Base-by-base conservation (phyloP, 1,284 basidiomycete genomes). In the Cutaneotrichosporon sp. region DNA sequence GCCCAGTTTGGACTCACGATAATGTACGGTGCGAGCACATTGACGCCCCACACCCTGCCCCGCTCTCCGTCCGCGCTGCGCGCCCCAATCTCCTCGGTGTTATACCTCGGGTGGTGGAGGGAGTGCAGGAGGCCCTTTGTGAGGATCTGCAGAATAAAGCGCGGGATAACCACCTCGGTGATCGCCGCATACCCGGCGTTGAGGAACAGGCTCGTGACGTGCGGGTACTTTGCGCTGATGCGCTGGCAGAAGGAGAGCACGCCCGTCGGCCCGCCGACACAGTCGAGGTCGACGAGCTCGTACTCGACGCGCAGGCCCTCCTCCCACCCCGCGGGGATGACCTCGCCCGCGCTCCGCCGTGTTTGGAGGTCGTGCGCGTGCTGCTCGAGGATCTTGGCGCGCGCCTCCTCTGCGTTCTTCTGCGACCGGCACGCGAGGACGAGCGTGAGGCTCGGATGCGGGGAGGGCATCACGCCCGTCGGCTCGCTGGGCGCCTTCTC, bases 41-140 rank as follows among this genome's bases (percentile, higher is more conserved):
- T 95, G 59, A 87, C 88, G 70, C 93, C 89, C 90, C 90, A 95
- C 9, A 89, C 85, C 82, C 83, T 87, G 0, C 92, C 92, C 0
- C 92, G 77, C 22, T 88, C 86, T 60, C 94, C 91, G 20, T 80
- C 79, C 0, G 81, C 77, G 64, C 85, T 90, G 60, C 84, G 70
- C 56, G 86, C 83, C 1, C 90, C 91, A 9, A 72, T 75, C 18
- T 81, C 75, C 73, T 94, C 90, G 0, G 82, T 68, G 68, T 89
- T 86, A 77, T 79, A 92, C 25, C 69, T 71, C 0, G 91, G 90
- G 11, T 82, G 69, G 10, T 87, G 87, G 43, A 90, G 73, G 0
- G 73, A 72, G 9, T 74, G 72, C 34, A 87, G 67, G 31, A 64
- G 47, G 1, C 77, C 75, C 50, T 83, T 75, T 0, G 73, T 80